Percentiles rank a stretch among this genome's conserved stretches.
phyloP scores from a whole-genome alignment of 495 filamentous ascomycete genomes.

The Xanthoparmelia taractica region DNA sequence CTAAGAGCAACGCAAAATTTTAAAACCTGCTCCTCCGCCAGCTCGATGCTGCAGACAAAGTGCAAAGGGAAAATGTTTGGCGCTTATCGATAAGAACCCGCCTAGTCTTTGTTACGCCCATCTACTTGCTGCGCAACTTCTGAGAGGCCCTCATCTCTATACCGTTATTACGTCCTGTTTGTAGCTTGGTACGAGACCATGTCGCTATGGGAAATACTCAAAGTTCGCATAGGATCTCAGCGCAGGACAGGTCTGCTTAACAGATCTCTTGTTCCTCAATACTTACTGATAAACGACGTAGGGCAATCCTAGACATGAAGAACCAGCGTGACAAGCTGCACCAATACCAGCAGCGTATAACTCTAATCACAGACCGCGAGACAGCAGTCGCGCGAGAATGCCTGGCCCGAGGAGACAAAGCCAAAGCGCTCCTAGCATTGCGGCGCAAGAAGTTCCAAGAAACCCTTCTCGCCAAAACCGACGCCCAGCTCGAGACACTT shows the following conservation, averaged over 20 bases:
- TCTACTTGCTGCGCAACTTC: no score
- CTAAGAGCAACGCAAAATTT: background rate
- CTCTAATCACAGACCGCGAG: constrained; percentile 72
- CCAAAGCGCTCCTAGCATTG: constrained; percentile 76
- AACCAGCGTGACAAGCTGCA: constrained; percentile 94
- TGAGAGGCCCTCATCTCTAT: background rate
- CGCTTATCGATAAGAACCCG: constrained; percentile 17
- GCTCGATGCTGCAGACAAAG: background rate
- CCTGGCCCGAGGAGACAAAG: constrained; percentile 64
- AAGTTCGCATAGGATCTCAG: constrained; percentile 62
- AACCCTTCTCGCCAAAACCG: constrained; percentile 79
- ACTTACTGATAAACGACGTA: constrained; percentile 28
- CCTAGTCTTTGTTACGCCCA: no score
- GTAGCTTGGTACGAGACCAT: constrained; percentile 18
- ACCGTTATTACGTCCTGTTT: background rate
- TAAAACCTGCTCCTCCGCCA: no score
- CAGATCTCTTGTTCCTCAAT: background rate
- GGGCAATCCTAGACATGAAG: constrained; percentile 94
- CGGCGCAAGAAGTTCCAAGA: constrained; percentile 97
- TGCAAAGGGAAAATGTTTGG: background rate
- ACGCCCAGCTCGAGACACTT: constrained; percentile 78
- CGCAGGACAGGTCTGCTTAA: constrained; percentile 55
- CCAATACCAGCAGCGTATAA: constrained; percentile 86
- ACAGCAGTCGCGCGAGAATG: constrained; percentile 75
- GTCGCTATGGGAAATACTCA: constrained; percentile 56